Conservation (phyloP, 2,329 filamentous ascomycete genomes). For the Paraconiothyrium sp. region DNA sequence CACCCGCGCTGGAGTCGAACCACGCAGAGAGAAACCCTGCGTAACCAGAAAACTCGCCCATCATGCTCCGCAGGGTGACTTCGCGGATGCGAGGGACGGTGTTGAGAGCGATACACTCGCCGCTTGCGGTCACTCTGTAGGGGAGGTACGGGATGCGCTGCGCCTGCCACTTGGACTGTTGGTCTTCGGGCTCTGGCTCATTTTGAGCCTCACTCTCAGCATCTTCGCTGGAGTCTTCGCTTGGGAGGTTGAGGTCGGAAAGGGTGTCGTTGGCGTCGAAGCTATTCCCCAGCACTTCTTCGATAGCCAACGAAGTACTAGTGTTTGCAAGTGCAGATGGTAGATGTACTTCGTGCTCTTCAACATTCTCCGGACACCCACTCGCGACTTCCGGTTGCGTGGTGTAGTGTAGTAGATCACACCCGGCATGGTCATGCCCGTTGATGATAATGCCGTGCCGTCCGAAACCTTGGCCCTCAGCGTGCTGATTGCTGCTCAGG, state of each 20-base stretch:
- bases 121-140: slow-evolving; percentile 47
- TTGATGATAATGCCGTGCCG: slow-evolving; percentile 83
- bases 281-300: slow-evolving; percentile 12
- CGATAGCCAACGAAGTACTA: not conserved
- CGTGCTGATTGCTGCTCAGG: slow-evolving; percentile 70
- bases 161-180: slow-evolving; percentile 33
- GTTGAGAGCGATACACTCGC: slow-evolving; percentile 27
- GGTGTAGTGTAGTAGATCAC: slow-evolving; percentile 82
- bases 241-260: not conserved
- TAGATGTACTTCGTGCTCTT: slow-evolving; percentile 28
- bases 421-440: slow-evolving; percentile 95
- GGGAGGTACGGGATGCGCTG: slow-evolving; percentile 29
- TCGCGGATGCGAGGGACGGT: slow-evolving; percentile 73
- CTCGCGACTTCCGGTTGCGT: slow-evolving; percentile 27
- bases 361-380: slow-evolving; percentile 24
- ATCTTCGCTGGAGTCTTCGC: not conserved
- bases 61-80: slow-evolving; percentile 96
- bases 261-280: slow-evolving; percentile 14
- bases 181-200: slow-evolving; percentile 6
- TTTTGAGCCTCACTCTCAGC: not conserved
- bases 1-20: slow-evolving; percentile 75
- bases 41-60: slow-evolving; percentile 95
- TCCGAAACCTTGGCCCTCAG: slow-evolving; percentile 70
- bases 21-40: slow-evolving; percentile 87
- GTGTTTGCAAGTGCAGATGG: slow-evolving; percentile 18